Percentiles rank a stretch among this genome's conserved stretches.
Evolutionary conservation across 306 rosid genomes (phyloP).

Genomic region (Notholithocarpus densiflorus): DNA sequence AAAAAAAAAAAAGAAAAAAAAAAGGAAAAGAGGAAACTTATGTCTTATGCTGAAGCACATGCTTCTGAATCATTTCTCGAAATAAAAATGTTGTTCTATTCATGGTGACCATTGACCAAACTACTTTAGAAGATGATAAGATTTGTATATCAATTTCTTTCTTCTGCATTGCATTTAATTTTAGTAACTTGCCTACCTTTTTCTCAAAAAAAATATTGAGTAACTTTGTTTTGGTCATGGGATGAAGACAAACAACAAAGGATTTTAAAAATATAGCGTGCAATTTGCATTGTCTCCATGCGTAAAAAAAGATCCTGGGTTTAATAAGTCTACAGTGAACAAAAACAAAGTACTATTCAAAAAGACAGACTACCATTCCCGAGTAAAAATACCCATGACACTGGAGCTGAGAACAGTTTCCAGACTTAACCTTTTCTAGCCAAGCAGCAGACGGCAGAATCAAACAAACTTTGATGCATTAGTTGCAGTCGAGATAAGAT

Average conservation of each 20-base stretch:
- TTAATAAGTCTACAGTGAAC: slow-evolving; percentile 1
- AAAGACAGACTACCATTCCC: slow-evolving; percentile 18
- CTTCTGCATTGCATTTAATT: neutral
- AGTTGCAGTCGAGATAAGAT: neutral
- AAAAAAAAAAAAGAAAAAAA: no score
- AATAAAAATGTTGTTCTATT: no score
- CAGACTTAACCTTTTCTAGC: slow-evolving; percentile 5
- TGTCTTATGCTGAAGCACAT: no score
- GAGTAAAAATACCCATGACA: neutral
- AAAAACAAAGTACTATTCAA: slow-evolving; percentile 4
- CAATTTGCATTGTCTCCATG: slow-evolving; percentile 24
- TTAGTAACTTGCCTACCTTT: no score
- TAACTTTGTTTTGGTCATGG: neutral
- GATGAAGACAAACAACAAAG: neutral
- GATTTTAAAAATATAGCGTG: slow-evolving; percentile 17
- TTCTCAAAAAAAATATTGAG: neutral
- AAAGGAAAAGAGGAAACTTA: no score
- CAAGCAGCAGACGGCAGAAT: neutral
- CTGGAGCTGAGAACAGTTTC: slow-evolving; percentile 11
- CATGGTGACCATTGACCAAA: no score
- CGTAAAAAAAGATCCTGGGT: slow-evolving; percentile 10
- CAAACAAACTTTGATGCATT: neutral
- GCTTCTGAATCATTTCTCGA: no score
- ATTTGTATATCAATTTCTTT: neutral
- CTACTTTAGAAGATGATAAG: no score